Evolutionary conservation across 495 filamentous ascomycete species (phyloP).

Genomic region (Pyronema domesticum): DNA sequence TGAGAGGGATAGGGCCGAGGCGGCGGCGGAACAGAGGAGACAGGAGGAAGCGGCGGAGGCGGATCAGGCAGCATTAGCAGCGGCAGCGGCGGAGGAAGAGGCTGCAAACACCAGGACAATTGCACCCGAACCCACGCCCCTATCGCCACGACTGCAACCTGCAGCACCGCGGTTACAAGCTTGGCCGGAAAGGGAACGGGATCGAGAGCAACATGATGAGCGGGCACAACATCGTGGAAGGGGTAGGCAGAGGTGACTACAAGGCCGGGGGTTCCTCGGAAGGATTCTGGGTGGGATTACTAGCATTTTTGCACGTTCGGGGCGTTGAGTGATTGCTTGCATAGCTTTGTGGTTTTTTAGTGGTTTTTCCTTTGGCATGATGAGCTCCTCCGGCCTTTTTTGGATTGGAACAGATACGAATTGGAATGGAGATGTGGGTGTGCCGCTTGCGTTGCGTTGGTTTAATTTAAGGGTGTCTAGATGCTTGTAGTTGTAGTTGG

Average conservation of each 20-base stretch:
- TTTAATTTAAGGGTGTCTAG: no score
- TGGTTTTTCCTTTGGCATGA: not conserved
- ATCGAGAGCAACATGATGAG: not conserved
- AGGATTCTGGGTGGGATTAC: not conserved
- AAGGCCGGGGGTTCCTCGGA: conserved; percentile 2
- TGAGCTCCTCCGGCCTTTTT: not conserved
- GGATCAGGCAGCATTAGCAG: not conserved
- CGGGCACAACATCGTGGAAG: not conserved
- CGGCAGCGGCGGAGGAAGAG: not conserved
- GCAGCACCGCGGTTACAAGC: not conserved
- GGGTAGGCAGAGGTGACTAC: not conserved
- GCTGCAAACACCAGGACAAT: not conserved
- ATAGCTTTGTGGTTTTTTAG: not conserved
- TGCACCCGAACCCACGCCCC: not conserved
- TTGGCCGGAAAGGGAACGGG: not conserved
- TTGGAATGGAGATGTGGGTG: not conserved
- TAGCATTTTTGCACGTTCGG: conserved; percentile 6
- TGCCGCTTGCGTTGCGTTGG: not conserved
- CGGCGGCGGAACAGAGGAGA: not conserved
- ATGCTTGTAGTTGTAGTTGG: not conserved
- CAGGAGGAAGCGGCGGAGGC: not conserved
- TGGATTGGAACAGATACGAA: not conserved
- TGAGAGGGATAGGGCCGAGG: not conserved
- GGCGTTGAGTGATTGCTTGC: conserved; percentile 3
- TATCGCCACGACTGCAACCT: no score